Conservation (phyloP, 1,284 basidiomycete species). For the Ustilago curta region DNA sequence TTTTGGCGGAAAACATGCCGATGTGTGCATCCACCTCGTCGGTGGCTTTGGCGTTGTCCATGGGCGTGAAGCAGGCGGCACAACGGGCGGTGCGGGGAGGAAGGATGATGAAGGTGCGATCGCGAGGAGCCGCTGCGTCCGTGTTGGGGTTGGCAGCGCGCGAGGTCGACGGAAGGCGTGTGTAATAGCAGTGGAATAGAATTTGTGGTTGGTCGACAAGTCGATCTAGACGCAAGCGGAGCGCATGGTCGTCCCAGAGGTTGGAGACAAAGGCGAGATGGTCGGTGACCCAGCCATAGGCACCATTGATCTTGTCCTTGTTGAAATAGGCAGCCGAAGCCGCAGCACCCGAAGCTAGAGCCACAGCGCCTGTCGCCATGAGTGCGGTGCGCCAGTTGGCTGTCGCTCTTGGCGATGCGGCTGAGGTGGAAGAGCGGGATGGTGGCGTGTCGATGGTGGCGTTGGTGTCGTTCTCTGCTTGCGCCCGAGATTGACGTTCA, state of each 20-base stretch:
- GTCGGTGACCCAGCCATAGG: conserved; percentile 78
- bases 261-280: conserved; percentile 91
- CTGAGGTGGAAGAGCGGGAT: conserved; percentile 29
- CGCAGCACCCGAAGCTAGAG: conserved; percentile 80
- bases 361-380: conserved; percentile 74
- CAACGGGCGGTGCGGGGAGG: conserved; percentile 37
- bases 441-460: conserved; percentile 15
- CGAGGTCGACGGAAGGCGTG: conserved; percentile 41
- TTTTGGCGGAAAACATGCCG: conserved; percentile 84
- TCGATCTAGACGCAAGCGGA: conserved; percentile 73
- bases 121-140: conserved; percentile 16
- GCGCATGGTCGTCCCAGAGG: conserved; percentile 82
- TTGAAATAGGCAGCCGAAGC: conserved; percentile 75
- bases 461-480: conserved; percentile 24
- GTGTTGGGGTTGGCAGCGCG: conserved; percentile 26
- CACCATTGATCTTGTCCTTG: conserved; percentile 73
- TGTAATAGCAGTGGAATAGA: conserved; percentile 71
- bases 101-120: conserved; percentile 64
- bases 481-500: conserved; percentile 37
- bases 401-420: conserved; percentile 17
- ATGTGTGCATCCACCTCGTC: conserved; percentile 90
- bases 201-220: conserved; percentile 62
- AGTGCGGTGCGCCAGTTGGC: conserved; percentile 37
- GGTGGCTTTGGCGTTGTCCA: conserved; percentile 69
- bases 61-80: conserved; percentile 49